A percentile compares a stretch with the other conserved stretches of the same genome.
phyloP scores from a whole-genome alignment of 192 early-diverging fungal species.

The Umbelopsis ramanniana region DNA sequence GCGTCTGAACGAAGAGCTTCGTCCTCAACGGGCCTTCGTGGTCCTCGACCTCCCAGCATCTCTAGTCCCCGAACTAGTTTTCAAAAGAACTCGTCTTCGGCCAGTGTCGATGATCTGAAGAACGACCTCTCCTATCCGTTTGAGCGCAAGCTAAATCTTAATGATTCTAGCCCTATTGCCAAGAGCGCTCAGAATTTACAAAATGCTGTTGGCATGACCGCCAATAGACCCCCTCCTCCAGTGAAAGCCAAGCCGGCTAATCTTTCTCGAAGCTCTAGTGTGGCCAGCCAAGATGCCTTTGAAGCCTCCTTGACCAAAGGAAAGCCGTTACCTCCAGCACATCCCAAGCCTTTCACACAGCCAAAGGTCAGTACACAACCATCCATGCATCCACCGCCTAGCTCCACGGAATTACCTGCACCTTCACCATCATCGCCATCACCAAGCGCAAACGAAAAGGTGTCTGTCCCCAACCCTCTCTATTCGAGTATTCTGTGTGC shows the following conservation, averaged over 20 bases:
- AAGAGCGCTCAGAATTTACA: neutral
- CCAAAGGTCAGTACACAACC: neutral
- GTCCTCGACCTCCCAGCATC: conserved; percentile 1
- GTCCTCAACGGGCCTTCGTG: neutral
- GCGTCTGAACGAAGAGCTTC: neutral
- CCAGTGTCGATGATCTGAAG: neutral
- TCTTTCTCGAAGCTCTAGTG: neutral
- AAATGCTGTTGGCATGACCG: neutral
- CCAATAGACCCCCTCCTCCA: neutral
- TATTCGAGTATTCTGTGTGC: conserved; percentile 36
- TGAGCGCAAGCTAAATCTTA: conserved; percentile 8
- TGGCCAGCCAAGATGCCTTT: neutral
- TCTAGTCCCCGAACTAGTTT: neutral
- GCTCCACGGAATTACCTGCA: neutral
- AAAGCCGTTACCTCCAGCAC: conserved; percentile 1
- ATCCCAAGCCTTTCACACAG: neutral
- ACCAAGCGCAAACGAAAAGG: neutral
- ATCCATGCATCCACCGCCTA: neutral
- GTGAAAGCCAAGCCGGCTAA: conserved; percentile 15
- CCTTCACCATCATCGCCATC: neutral
- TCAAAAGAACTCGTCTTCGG: neutral
- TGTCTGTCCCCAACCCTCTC: conserved; percentile 17
- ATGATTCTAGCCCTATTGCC: neutral
- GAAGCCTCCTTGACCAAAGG: neutral
- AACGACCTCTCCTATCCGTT: conserved; percentile 7